phyloP scores from a whole-genome alignment of 352 stramenopile genomes.

The Globisporangium ultimum region DNA sequence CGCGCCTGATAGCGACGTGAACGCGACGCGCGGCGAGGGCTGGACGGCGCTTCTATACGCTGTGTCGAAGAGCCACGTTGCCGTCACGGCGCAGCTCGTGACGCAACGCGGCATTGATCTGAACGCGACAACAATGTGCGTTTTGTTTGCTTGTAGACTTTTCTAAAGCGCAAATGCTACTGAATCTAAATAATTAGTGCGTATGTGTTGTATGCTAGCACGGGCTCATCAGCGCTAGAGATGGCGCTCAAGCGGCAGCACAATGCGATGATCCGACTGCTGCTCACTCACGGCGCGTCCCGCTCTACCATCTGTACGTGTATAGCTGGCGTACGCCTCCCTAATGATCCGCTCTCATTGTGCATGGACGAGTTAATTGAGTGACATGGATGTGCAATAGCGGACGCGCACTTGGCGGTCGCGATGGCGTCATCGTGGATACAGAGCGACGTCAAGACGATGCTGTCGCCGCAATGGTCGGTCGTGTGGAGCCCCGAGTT shows the following conservation, averaged over 20 bases:
- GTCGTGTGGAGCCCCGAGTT: constrained; percentile 51
- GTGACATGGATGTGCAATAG: constrained; percentile 13
- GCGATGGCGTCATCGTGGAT: constrained; percentile 28
- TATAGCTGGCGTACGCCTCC: too few relatives aligned
- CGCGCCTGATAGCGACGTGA: constrained; percentile 31
- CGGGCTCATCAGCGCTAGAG: constrained; percentile 49
- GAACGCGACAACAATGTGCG: constrained; percentile 55
- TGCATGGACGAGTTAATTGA: not conserved
- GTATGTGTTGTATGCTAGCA: constrained; percentile 18
- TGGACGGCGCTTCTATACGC: constrained; percentile 76
- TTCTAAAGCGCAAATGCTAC: not conserved
- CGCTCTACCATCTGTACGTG: constrained; percentile 45
- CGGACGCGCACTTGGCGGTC: constrained; percentile 18
- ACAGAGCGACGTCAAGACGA: constrained; percentile 28
- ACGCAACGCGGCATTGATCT: constrained; percentile 32
- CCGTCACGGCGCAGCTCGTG: constrained; percentile 40
- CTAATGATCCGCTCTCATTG: not conserved
- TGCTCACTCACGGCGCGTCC: constrained; percentile 52
- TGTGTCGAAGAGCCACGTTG: constrained; percentile 42
- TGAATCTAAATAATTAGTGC: not conserved
- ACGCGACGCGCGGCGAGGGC: constrained; percentile 48
- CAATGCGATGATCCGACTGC: constrained; percentile 35
- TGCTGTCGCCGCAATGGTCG: constrained; percentile 54
- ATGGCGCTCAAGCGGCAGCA: constrained; percentile 46
- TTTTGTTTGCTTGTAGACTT: not conserved